These are phyloP conservation scores for Auriculariales sp. DNA, from an alignment of 768 basidiomycete genomes.

Conservation along the genomic window DNA sequence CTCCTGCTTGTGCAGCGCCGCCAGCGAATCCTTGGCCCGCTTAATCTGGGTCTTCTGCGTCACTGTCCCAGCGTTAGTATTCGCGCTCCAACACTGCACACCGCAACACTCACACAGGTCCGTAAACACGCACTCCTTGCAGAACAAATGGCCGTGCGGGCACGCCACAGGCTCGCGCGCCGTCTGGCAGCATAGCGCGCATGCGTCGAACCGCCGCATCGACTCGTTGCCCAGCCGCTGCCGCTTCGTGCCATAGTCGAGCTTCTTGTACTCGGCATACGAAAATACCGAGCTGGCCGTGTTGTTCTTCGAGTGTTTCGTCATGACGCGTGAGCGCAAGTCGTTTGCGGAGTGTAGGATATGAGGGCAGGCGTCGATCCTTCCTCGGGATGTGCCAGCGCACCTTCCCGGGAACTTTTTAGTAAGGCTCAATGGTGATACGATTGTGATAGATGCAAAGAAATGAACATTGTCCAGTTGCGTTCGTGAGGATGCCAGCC, in stretches of 20 bases:
- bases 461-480: too few relatives aligned
- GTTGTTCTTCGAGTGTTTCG: constrained; percentile 83
- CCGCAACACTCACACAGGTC: constrained; percentile 48
- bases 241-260: constrained; percentile 74
- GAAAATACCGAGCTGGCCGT: constrained; percentile 83
- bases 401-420: too few relatives aligned
- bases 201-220: constrained; percentile 85
- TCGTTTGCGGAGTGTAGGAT: too few relatives aligned
- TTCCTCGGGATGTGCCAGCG: too few relatives aligned
- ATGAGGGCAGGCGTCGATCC: too few relatives aligned
- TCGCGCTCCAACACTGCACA: constrained; percentile 2
- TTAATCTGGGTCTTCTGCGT: constrained; percentile 88
- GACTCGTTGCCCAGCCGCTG: constrained; percentile 83
- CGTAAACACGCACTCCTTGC: constrained; percentile 85
- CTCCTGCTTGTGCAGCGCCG: constrained; percentile 60
- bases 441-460: too few relatives aligned
- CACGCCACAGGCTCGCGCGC: constrained; percentile 80
- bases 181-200: constrained; percentile 71
- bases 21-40: constrained; percentile 69
- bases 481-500: too few relatives aligned
- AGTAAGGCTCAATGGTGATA: too few relatives aligned
- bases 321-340: too few relatives aligned
- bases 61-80: constrained; percentile 29
- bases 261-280: constrained; percentile 76
- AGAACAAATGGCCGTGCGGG: constrained; percentile 78